phyloP scores from a whole-genome alignment of 768 basidiomycete genomes.

The Candolleomyces aberdarensis region DNA sequence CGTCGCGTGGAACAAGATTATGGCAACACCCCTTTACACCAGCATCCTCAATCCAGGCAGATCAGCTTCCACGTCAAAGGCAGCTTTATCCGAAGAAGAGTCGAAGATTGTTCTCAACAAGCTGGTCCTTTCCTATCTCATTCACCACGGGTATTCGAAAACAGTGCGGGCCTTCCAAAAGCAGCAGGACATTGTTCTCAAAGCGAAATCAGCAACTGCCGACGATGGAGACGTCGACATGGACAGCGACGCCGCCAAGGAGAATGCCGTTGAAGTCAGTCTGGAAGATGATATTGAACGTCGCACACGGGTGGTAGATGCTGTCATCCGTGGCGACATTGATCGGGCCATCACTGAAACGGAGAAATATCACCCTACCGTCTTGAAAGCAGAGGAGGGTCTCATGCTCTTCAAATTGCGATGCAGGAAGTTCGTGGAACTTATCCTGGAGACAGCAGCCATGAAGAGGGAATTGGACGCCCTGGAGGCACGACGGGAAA shows the following conservation, averaged over 20 bases:
- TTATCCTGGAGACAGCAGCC: slow-evolving; percentile 68
- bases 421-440: slow-evolving; percentile 84
- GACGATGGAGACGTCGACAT: slow-evolving; percentile 48
- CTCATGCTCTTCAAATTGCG: slow-evolving; percentile 78
- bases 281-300: slow-evolving; percentile 55
- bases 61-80: slow-evolving; percentile 15
- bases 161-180: slow-evolving; percentile 67
- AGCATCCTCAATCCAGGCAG: slow-evolving; percentile 9
- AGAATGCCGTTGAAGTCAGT: slow-evolving; percentile 16
- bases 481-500: slow-evolving; percentile 28
- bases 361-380: slow-evolving; percentile 54
- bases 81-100: slow-evolving; percentile 42
- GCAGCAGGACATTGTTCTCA: slow-evolving; percentile 26
- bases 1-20: slow-evolving; percentile 63
- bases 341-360: slow-evolving; percentile 63
- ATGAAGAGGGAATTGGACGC: slow-evolving; percentile 59
- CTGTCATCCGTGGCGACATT: slow-evolving; percentile 67
- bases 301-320: slow-evolving; percentile 69
- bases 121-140: slow-evolving; percentile 75
- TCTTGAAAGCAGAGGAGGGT: slow-evolving; percentile 64
- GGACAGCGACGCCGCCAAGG: slow-evolving; percentile 22
- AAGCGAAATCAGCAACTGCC: not conserved
- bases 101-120: slow-evolving; percentile 62
- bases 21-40: slow-evolving; percentile 50
- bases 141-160: slow-evolving; percentile 80